Evolutionary conservation across 352 stramenopile genomes (phyloP).

Genomic region (Globisporangium alternatum): DNA sequence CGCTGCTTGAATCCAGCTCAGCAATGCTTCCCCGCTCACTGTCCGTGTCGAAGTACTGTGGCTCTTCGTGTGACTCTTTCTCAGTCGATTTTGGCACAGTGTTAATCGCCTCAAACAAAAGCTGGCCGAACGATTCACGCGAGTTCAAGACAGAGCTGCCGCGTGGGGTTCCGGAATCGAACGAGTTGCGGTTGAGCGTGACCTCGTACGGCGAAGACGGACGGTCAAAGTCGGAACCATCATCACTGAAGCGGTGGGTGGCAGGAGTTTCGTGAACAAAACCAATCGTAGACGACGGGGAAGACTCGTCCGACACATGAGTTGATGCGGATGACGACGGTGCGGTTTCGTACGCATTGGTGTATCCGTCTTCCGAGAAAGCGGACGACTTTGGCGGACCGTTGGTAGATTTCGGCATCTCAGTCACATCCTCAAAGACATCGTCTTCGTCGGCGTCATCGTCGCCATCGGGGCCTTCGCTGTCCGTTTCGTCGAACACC

Average conservation of each 20-base stretch:
- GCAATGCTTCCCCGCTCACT: conserved; percentile 17
- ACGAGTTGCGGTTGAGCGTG: conserved; percentile 16
- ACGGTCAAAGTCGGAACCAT: conserved; percentile 7
- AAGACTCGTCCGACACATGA: conserved; percentile 11
- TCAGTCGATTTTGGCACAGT: conserved; percentile 10
- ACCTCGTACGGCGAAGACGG: conserved; percentile 8
- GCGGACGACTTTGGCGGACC: neutral
- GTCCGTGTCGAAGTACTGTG: conserved; percentile 22
- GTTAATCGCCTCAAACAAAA: conserved; percentile 19
- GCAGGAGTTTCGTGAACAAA: neutral
- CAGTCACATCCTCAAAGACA: neutral
- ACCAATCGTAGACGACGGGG: conserved; percentile 9
- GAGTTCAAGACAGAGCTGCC: conserved; percentile 9
- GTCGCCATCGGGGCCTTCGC: conserved; percentile 8
- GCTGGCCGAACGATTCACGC: conserved; percentile 13
- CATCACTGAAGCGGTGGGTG: conserved; percentile 13
- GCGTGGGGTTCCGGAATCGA: conserved; percentile 20
- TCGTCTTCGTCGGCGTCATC: conserved; percentile 8
- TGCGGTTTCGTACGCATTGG: conserved; percentile 6
- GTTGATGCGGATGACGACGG: conserved; percentile 10
- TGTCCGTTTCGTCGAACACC: conserved; percentile 13
- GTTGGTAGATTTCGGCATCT: neutral
- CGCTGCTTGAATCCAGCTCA: neutral
- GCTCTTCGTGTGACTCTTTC: neutral
- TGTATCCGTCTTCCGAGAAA: conserved; percentile 5